A percentile compares a stretch with the other conserved stretches of the same genome.
Evolutionary conservation across 306 rosid species (phyloP).

Genomic region (Trifolium repens): DNA sequence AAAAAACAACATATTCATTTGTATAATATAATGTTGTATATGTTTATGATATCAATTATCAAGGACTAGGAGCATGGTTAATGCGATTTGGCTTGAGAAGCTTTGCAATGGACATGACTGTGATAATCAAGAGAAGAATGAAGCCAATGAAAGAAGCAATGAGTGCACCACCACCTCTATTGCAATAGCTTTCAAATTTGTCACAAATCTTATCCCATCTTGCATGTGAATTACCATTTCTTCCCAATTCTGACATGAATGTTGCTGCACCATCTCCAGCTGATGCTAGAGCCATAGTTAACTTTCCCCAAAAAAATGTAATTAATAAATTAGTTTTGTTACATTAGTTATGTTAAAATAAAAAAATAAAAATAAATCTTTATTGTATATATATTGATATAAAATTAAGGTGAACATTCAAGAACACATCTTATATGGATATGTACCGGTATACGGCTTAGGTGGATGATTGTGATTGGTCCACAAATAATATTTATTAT

Average conservation of each 20-base stretch:
- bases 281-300: conserved; percentile 61
- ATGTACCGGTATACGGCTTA: too few species aligned
- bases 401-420: too few species aligned
- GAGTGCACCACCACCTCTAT: conserved; percentile 70
- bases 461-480: too few species aligned
- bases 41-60: background rate
- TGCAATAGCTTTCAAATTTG: conserved; percentile 65
- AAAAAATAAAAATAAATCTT: background rate
- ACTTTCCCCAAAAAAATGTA: conserved; percentile 40
- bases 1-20: background rate
- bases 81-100: conserved; percentile 53
- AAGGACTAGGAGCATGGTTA: conserved; percentile 39
- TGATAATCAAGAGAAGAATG: conserved; percentile 60
- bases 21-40: background rate
- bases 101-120: conserved; percentile 67
- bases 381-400: too few species aligned
- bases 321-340: background rate
- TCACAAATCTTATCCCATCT: conserved; percentile 91
- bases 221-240: conserved; percentile 84
- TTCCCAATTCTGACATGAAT: conserved; percentile 86
- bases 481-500: too few species aligned
- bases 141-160: conserved; percentile 72
- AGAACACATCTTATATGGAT: too few species aligned
- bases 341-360: background rate
- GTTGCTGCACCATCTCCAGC: conserved; percentile 86